These are phyloP conservation scores for Neurospora sp. DNA, from an alignment of 2,329 filamentous ascomycete species.

Conservation along the genomic window DNA sequence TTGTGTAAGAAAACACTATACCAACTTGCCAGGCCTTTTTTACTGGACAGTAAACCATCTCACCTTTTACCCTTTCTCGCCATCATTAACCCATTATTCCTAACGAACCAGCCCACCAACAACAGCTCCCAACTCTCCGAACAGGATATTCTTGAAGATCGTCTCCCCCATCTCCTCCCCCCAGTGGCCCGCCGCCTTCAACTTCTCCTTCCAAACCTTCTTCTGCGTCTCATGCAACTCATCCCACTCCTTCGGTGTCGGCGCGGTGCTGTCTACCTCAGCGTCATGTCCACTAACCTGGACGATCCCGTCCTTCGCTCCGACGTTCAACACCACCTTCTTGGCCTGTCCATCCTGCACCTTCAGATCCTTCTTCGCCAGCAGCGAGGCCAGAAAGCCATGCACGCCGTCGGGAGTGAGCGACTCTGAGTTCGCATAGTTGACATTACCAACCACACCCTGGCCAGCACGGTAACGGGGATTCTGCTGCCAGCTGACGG, in stretches of 20 bases:
- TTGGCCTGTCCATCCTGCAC: not conserved
- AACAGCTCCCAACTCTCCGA: conserved; percentile 58
- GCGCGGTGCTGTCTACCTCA: conserved; percentile 29
- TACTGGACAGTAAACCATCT: not conserved
- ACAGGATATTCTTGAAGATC: conserved; percentile 67
- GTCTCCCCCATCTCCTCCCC: conserved; percentile 67
- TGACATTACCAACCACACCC: not conserved
- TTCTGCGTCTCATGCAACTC: conserved; percentile 55
- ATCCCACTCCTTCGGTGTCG: conserved; percentile 56
- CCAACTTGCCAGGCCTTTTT: not conserved
- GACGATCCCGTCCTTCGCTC: conserved; percentile 15
- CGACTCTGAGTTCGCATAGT: not conserved
- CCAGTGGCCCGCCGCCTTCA: conserved; percentile 67
- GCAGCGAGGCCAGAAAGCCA: not conserved
- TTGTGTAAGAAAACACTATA: not conserved
- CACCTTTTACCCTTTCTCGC: not conserved
- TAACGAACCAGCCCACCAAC: conserved; percentile 40
- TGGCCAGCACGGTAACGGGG: not conserved
- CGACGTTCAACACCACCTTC: conserved; percentile 15
- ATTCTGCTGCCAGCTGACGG: conserved; percentile 27
- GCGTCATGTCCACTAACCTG: conserved; percentile 36
- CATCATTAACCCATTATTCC: conserved; percentile 13
- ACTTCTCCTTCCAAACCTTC: conserved; percentile 56
- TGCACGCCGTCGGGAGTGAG: not conserved
- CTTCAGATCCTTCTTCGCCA: not conserved